Percentiles rank a stretch among this genome's conserved stretches.
Conservation (phyloP, 352 stramenopile genomes). For the Pythium rishiriense region DNA sequence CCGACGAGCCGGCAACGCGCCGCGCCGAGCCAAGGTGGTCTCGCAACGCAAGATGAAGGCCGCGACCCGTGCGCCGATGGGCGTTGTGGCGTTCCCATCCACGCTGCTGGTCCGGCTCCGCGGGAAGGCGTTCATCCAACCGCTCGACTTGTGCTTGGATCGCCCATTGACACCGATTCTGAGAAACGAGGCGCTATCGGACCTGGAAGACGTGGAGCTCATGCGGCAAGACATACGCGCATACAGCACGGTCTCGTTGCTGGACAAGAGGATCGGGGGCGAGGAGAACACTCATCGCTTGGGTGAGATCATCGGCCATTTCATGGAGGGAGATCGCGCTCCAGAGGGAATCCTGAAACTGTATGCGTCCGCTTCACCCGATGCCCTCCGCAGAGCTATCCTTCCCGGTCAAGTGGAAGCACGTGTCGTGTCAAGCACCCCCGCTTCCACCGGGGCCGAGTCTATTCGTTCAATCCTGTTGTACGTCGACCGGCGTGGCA, state of each 20-base stretch:
- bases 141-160: conserved; percentile 21
- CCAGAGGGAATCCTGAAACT: background rate
- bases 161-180: conserved; percentile 15
- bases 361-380: background rate
- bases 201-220: background rate
- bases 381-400: background rate
- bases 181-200: conserved; percentile 2
- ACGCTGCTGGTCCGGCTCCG: conserved; percentile 6
- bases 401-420: background rate
- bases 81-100: conserved; percentile 15
- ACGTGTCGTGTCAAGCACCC: background rate
- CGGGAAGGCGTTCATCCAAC: background rate
- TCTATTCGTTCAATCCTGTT: background rate
- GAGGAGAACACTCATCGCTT: background rate
- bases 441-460: background rate
- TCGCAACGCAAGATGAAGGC: conserved; percentile 11
- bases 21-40: background rate
- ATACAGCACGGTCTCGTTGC: conserved; percentile 13
- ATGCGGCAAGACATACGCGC: background rate
- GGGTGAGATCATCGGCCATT: background rate
- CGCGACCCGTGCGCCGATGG: background rate
- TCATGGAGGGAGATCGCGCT: background rate
- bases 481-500: conserved; percentile 3
- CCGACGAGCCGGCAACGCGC: background rate
- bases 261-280: background rate